Evolutionary conservation across 192 early-diverging fungal species (phyloP).

Genomic region (Podila horticola): DNA sequence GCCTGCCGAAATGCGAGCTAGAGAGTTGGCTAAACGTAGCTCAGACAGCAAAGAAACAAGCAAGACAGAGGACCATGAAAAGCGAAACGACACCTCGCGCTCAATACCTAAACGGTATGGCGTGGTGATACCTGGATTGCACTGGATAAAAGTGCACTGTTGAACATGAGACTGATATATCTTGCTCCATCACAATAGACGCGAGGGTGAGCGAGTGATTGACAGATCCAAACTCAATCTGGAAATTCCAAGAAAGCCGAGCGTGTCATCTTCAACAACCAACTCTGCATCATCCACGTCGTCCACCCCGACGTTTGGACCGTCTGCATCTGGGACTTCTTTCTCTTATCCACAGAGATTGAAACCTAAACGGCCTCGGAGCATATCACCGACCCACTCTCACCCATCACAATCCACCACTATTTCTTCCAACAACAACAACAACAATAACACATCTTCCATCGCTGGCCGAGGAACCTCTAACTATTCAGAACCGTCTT

Average conservation of each 20-base stretch:
- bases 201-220: constrained; percentile 34
- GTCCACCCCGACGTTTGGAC: constrained; percentile 16
- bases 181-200: constrained; percentile 5
- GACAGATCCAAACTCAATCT: constrained; percentile 46
- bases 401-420: background rate
- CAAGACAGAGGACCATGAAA: constrained; percentile 12
- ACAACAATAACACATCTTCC: constrained; percentile 7
- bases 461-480: constrained; percentile 4
- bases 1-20: background rate
- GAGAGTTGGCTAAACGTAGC: background rate
- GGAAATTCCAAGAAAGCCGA: constrained; percentile 42
- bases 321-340: constrained; percentile 7
- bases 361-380: constrained; percentile 35
- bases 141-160: too few species aligned
- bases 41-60: constrained; percentile 1
- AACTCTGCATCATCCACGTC: constrained; percentile 33
- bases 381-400: constrained; percentile 9
- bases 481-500: background rate
- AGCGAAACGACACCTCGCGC: constrained; percentile 7
- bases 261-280: constrained; percentile 14
- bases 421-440: background rate
- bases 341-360: background rate
- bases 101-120: constrained; percentile 18
- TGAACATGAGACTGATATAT: background rate
- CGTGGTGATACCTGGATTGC: background rate